phyloP scores from a whole-genome alignment of 192 early-diverging fungal species.

The Entomortierella lignicola region DNA sequence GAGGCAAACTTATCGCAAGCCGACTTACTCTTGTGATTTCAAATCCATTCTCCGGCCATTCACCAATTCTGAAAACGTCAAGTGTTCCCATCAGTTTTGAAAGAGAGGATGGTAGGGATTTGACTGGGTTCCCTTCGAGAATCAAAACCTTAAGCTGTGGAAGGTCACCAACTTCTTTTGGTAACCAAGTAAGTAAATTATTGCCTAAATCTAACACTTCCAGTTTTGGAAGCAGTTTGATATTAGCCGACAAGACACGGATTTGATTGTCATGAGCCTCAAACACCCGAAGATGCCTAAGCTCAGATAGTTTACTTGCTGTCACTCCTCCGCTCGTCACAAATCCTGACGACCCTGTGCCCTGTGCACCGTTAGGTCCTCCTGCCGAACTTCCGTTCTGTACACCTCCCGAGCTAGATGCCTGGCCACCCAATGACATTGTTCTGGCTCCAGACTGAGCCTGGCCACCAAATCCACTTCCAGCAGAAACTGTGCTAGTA shows the following conservation, averaged over 20 bases:
- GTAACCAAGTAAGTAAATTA: constrained; percentile 49
- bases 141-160: constrained; percentile 43
- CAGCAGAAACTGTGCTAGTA: constrained; percentile 8
- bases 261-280: constrained; percentile 61
- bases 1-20: no score
- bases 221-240: constrained; percentile 45
- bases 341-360: neutral
- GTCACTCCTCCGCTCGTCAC: constrained; percentile 34
- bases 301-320: constrained; percentile 48
- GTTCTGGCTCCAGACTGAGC: constrained; percentile 8
- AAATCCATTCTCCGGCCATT: constrained; percentile 59
- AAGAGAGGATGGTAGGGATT: constrained; percentile 52
- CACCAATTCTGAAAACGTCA: constrained; percentile 57
- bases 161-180: constrained; percentile 51
- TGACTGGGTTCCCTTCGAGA: constrained; percentile 53
- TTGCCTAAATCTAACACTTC: constrained; percentile 53
- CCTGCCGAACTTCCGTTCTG: neutral
- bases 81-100: constrained; percentile 50
- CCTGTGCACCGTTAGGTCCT: neutral
- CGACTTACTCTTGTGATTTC: constrained; percentile 48
- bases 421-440: neutral
- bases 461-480: constrained; percentile 6
- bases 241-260: constrained; percentile 56
- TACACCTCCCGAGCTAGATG: neutral
- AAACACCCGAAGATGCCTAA: constrained; percentile 50